Evolutionary conservation across 257 asterid genomes (phyloP), one percentile per base, ranked within the genome.

Genomic region (Rubia yunnanensis): DNA sequence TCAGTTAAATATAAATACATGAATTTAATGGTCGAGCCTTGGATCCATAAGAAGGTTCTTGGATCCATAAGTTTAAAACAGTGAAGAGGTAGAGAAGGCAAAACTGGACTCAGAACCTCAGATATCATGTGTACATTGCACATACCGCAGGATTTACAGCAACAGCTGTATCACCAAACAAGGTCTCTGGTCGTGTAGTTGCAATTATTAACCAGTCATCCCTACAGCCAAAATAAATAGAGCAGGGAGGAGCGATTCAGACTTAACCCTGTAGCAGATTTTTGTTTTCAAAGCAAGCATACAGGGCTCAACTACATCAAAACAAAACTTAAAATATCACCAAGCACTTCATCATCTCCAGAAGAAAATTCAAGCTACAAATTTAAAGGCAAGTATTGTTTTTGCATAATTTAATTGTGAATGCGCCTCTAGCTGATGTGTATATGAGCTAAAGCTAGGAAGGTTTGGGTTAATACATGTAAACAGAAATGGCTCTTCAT

Each of bases 181-280:
- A 88, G 70, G 99, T 92, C 85, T 92, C 99, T 5, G 99, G 99
- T 60, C 99, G 88, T 0, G 99, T 89, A 53, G 99, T 92, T 72
- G 99, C 97, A 79, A 92, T 88, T 54, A 97, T 89, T 73, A 92
- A 78, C 83, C 35, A 92, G 75, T 92, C 99, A 77, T 79, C 77
- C 89, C 99, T 92, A 78, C 74, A 60, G 71, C 28, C 67, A 64
- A 69, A 49, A 70, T 38, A 46, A 27, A 15, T 38, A 31, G 18
- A 44, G 15, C 18, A 36, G 1, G 26, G 53, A 38, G 28, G 34
- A 38, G 36, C 22, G 18, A 44, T 28, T 32, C 15, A 46, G 59
- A 44, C 28, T 5, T 15, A 10, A 64, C 15, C 41, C 15, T 63
- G 20, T 27, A 8, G 6, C 18, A 11, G 68, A n/a, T 64, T 64